Evolutionary conservation across 495 filamentous ascomycete species (phyloP).

Genomic region (Chlorociboria aeruginascens): DNA sequence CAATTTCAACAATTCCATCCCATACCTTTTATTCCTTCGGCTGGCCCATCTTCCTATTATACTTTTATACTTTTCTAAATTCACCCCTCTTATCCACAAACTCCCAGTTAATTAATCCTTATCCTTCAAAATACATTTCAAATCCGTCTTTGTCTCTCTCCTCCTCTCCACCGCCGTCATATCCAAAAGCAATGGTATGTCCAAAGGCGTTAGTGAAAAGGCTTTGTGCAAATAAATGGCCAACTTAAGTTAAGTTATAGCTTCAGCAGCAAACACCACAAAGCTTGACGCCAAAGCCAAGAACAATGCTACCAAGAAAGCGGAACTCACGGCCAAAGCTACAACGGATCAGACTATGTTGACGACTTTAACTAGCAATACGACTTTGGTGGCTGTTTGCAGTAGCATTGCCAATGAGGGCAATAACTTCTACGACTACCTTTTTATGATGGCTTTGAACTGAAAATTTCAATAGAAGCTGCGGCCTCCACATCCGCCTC

Average conservation of each 20-base stretch:
- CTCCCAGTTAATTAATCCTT: neutral
- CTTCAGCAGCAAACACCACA: constrained; percentile 6
- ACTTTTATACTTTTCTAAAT: too few species aligned
- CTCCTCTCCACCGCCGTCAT: constrained; percentile 7
- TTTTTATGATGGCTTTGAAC: too few species aligned
- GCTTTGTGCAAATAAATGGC: constrained; percentile 7
- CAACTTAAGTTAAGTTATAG: constrained; percentile 1
- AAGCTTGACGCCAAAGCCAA: constrained; percentile 5
- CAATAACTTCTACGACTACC: too few species aligned
- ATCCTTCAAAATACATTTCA: constrained; percentile 10
- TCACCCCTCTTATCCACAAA: too few species aligned
- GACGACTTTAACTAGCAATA: neutral
- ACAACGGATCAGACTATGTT: constrained; percentile 1
- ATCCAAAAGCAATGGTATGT: constrained; percentile 2
- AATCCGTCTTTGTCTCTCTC: constrained; percentile 4
- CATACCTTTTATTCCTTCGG: too few species aligned
- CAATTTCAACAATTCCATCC: too few species aligned
- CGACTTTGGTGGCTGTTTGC: constrained; percentile 5
- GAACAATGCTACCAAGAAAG: constrained; percentile 8
- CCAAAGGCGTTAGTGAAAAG: constrained; percentile 10
- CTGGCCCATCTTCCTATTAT: too few species aligned
- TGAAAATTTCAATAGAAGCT: too few species aligned
- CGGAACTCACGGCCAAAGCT: constrained; percentile 2
- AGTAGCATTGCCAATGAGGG: neutral
- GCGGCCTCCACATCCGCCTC: too few species aligned